Evolutionary conservation across 2,329 filamentous ascomycete genomes (phyloP).

Genomic region (Graphium sp.): DNA sequence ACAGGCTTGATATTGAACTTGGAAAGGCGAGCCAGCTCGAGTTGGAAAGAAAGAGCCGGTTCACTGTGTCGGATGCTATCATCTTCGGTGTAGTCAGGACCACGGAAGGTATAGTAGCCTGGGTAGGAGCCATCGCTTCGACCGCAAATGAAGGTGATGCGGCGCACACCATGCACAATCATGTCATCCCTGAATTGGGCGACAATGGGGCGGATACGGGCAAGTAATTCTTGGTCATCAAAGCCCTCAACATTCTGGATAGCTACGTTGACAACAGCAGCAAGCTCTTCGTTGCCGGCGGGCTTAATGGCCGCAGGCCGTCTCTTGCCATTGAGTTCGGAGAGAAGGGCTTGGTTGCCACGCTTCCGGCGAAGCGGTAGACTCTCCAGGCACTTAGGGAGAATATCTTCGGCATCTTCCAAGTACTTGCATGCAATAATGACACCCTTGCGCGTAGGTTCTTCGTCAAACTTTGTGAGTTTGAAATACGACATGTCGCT

Average conservation of each 20-base stretch:
- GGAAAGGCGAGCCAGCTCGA: constrained; percentile 80
- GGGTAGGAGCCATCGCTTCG: constrained; percentile 89
- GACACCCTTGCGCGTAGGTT: constrained; percentile 79
- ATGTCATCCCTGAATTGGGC: constrained; percentile 74
- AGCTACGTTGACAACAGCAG: constrained; percentile 83
- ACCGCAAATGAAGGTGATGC: constrained; percentile 91
- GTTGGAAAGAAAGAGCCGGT: constrained; percentile 93
- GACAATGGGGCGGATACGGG: constrained; percentile 60
- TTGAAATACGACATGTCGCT: constrained; percentile 84
- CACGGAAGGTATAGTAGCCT: constrained; percentile 96
- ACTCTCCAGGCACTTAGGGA: constrained; percentile 69
- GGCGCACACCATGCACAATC: constrained; percentile 63
- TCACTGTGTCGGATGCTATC: constrained; percentile 94
- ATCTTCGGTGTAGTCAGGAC: constrained; percentile 77
- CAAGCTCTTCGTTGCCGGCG: constrained; percentile 57
- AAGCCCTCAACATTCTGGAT: constrained; percentile 74
- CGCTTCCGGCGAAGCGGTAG: constrained; percentile 47
- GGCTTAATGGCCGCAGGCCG: constrained; percentile 35
- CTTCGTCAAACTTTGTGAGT: constrained; percentile 51
- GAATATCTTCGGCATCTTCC: constrained; percentile 80
- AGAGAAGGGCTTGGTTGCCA: constrained; percentile 40
- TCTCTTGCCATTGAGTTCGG: constrained; percentile 60
- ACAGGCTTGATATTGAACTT: constrained; percentile 98
- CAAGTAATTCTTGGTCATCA: constrained; percentile 66
- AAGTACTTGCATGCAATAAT: constrained; percentile 88